Conservation (phyloP, 306 rosid species). For the Fragaria vesca region DNA sequence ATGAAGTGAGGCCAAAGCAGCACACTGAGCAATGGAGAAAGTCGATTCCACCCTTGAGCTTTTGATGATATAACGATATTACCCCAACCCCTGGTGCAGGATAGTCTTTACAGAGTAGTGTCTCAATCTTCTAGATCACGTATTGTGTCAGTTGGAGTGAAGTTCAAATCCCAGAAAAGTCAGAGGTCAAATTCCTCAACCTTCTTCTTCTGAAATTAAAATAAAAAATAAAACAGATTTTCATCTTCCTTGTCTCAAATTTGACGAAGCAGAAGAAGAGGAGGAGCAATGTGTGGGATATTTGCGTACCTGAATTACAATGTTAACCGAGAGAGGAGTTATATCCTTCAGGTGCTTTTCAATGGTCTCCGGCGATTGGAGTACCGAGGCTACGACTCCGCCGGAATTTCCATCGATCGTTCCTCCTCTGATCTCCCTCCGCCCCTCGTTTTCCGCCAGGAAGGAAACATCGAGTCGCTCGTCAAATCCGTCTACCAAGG, state of each 20-base stretch:
- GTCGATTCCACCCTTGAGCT: constrained; percentile 7
- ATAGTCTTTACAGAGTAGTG: neutral
- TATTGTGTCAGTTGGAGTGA: neutral
- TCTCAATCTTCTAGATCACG: constrained; percentile 2
- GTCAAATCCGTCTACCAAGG: constrained; percentile 91
- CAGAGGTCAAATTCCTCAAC: constrained; percentile 21
- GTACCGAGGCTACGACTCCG: constrained; percentile 95
- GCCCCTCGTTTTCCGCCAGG: constrained; percentile 81
- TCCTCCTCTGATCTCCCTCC: constrained; percentile 33
- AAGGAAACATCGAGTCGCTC: constrained; percentile 91
- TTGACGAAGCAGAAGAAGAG: neutral
- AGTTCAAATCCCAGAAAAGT: constrained; percentile 12
- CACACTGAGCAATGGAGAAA: neutral
- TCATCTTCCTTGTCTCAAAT: no score
- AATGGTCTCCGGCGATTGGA: constrained; percentile 88
- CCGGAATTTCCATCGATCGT: constrained; percentile 80
- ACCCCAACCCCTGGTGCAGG: neutral
- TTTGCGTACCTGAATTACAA: constrained; percentile 94
- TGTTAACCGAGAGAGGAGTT: constrained; percentile 73
- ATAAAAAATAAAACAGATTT: no score
- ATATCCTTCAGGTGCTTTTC: constrained; percentile 84
- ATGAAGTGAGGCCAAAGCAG: constrained; percentile 10
- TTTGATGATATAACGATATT: neutral
- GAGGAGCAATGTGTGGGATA: constrained; percentile 80
- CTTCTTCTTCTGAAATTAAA: no score